Percentiles rank a stretch among this genome's conserved stretches.
Evolutionary conservation across 2,329 filamentous ascomycete genomes (phyloP).

Genomic region (Cercospora sp.): DNA sequence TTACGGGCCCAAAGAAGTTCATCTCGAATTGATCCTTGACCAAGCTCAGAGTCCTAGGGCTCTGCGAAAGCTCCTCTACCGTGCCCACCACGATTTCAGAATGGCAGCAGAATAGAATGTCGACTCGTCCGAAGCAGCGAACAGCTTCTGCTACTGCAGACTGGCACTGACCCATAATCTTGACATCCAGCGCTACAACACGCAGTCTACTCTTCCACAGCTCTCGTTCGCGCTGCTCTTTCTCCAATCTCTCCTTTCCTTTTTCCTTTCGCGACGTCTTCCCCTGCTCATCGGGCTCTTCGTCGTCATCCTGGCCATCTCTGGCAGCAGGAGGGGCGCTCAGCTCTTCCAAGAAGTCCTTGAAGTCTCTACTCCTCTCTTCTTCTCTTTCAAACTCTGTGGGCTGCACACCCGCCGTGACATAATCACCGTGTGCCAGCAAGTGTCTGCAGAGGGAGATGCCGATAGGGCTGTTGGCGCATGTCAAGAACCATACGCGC

Average conservation of each 20-base stretch:
- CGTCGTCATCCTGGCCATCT: constrained; percentile 36
- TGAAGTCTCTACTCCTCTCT: constrained; percentile 72
- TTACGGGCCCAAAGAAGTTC: constrained; percentile 93
- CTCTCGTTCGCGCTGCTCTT: constrained; percentile 26
- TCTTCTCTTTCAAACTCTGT: constrained; percentile 72
- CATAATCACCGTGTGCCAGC: constrained; percentile 87
- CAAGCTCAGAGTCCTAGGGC: constrained; percentile 69
- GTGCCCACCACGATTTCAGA: constrained; percentile 88
- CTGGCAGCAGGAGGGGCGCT: constrained; percentile 17
- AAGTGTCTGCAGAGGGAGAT: constrained; percentile 79
- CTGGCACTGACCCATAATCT: constrained; percentile 69
- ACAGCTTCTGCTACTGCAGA: constrained; percentile 85
- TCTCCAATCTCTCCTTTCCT: constrained; percentile 57
- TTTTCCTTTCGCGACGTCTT: constrained; percentile 28
- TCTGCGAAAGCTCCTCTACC: constrained; percentile 83
- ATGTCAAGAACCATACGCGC: constrained; percentile 89
- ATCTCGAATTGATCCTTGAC: constrained; percentile 90
- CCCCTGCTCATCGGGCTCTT: constrained; percentile 2
- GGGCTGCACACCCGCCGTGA: constrained; percentile 79
- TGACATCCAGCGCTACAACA: constrained; percentile 59
- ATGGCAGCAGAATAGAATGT: constrained; percentile 86
- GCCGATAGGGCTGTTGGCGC: constrained; percentile 79
- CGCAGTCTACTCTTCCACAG: constrained; percentile 74
- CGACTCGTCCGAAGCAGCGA: constrained; percentile 78
- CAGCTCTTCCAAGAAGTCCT: constrained; percentile 68